Evolutionary conservation across 768 basidiomycete genomes (phyloP).

Genomic region (Mycena vulgaris): DNA sequence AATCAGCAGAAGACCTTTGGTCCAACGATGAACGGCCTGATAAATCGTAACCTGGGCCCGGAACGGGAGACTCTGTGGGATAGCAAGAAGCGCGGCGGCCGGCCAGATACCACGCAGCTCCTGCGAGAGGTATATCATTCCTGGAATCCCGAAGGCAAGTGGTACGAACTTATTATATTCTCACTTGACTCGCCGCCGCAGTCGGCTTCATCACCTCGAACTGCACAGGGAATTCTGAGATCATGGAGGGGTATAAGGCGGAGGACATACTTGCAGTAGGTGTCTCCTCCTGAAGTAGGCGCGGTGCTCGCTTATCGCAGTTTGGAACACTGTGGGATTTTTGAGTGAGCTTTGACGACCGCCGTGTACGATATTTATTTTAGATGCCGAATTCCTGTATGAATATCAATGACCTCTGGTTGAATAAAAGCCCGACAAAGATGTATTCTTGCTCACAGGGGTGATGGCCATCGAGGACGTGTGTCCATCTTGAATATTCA

Average conservation of each 20-base stretch:
- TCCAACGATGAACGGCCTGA: constrained; percentile 80
- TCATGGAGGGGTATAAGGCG: constrained; percentile 86
- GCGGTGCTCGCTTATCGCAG: constrained; percentile 1
- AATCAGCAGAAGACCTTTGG: constrained; percentile 84
- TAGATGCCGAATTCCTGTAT: too few species aligned
- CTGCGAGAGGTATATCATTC: constrained; percentile 76
- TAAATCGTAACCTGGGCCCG: constrained; percentile 78
- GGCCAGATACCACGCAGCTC: constrained; percentile 85
- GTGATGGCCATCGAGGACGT: too few species aligned
- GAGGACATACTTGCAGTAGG: constrained; percentile 69
- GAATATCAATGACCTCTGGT: too few species aligned
- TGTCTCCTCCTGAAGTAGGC: not conserved
- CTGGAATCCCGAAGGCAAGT: constrained; percentile 79
- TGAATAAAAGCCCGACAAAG: too few species aligned
- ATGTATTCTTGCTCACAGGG: too few species aligned
- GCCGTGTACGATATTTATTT: too few species aligned
- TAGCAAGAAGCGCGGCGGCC: constrained; percentile 78
- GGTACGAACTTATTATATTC: not conserved
- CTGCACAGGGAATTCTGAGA: constrained; percentile 81
- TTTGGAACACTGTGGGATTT: constrained; percentile 85
- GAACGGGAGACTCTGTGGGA: constrained; percentile 86
- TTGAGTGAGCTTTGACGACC: too few species aligned
- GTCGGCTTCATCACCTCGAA: constrained; percentile 91
- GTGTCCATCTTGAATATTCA: too few species aligned
- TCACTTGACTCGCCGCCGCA: constrained; percentile 37